Conservation (phyloP, 495 filamentous ascomycete genomes). For the Stereocaulon alpinum region DNA sequence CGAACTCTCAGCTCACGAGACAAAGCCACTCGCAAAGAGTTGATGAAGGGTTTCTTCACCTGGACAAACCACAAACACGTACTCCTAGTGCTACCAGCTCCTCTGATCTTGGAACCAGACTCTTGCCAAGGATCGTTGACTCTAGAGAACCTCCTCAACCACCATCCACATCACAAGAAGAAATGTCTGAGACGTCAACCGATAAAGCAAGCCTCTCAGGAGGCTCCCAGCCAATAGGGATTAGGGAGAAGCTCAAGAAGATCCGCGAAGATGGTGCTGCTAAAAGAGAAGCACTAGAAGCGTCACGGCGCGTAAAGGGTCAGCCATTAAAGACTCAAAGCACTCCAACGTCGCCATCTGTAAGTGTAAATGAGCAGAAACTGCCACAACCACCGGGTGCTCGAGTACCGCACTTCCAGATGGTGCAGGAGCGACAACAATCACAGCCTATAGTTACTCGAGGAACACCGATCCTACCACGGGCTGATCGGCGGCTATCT, state of each 20-base stretch:
- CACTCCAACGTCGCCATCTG: background rate
- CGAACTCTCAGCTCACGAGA: constrained; percentile 10
- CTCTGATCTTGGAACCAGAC: background rate
- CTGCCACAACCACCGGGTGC: background rate
- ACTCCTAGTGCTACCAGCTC: background rate
- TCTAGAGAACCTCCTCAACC: constrained; percentile 13
- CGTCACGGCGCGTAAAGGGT: constrained; percentile 8
- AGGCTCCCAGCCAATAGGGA: constrained; percentile 5
- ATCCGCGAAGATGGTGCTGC: constrained; percentile 13
- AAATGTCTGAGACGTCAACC: constrained; percentile 10
- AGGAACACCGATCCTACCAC: background rate
- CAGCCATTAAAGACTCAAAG: background rate
- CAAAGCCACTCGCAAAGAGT: background rate
- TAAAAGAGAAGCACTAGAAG: constrained; percentile 6
- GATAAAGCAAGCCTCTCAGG: background rate
- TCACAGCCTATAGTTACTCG: background rate
- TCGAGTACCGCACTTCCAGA: background rate
- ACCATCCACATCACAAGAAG: background rate
- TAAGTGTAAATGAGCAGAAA: constrained; percentile 2
- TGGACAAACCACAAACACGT: background rate
- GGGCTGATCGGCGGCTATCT: background rate
- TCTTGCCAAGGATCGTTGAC: constrained; percentile 3
- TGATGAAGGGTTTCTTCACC: background rate
- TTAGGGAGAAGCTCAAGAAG: constrained; percentile 11
- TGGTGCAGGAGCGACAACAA: background rate